Base-by-base conservation (phyloP, 2,329 filamentous ascomycete species). In the Fusarium goolgardi region DNA sequence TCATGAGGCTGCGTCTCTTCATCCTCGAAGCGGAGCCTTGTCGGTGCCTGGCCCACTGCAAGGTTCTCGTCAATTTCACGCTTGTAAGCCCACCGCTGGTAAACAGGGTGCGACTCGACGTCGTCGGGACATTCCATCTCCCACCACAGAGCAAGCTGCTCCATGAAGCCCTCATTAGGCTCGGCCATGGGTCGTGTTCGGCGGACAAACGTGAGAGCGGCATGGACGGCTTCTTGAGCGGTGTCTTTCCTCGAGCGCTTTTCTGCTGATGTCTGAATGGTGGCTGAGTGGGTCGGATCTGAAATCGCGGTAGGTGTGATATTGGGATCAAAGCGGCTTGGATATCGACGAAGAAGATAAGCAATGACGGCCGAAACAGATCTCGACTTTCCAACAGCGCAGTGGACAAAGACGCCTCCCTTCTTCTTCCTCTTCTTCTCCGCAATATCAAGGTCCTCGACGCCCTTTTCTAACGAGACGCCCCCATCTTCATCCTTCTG, bases 311-410 rank as follows among this genome's bases (percentile, higher is more conserved):
- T 61, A 16, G 75, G 70, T 15, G 79, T 67, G 65, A 77, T 53
- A 69, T 83, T 77, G 32, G 78, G 75, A 61, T 79, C 77, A 72
- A 87, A 87, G 55, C 83, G 83, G 35, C 83, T 77, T 7, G 87
- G 86, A 70, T 88, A 84, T 71, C 86, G 86, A 79, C 87, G 89
- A 67, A 98, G 90, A 51, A 98, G 83, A 79, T 94, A 98, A 64
- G 96, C 95, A 59, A 96, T 86, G 55, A 93, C 86, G 69, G 92
- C 88, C 32, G 93, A 90, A 70, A 95, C 92, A 47, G 95, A 98
- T 61, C 96, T 92, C 34, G 94, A 97, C 81, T 96, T 97, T 54
- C 96, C 96, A 89, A 97, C 97, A 23, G 94, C 95, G 84, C 96
- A 97, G 80, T 86, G 84, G 12, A 89, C 86, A 57, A 84, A 85